Conservation (phyloP, 805 yeast species). For the Kuraishia ogatae region DNA sequence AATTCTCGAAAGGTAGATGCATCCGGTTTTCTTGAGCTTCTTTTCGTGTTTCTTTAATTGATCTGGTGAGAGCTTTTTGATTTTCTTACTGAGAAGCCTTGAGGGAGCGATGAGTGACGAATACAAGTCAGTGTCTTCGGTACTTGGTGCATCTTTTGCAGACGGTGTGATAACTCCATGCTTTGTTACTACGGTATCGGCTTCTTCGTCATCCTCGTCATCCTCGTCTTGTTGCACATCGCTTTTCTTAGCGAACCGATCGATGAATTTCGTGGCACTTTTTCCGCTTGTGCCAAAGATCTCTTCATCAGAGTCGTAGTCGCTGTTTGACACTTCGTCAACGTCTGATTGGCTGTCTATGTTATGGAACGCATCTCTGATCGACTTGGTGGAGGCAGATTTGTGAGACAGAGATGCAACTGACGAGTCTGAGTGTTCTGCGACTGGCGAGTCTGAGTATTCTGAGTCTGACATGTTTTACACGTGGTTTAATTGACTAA, state of each 20-base stretch:
- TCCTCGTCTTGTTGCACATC: neutral
- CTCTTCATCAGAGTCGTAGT: neutral
- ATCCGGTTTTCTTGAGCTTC: slow-evolving; percentile 69
- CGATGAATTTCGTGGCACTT: neutral
- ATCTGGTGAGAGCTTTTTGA: slow-evolving; percentile 48
- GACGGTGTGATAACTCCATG: neutral
- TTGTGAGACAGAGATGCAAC: neutral
- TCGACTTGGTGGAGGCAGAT: neutral
- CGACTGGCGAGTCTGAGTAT: neutral
- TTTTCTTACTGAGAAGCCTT: slow-evolving; percentile 28
- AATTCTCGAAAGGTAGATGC: slow-evolving; percentile 80
- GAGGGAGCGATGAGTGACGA: slow-evolving; percentile 18
- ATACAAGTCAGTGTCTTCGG: slow-evolving; percentile 5
- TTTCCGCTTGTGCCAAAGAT: neutral
- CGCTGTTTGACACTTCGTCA: neutral
- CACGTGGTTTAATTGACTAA: neutral
- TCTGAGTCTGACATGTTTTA: neutral
- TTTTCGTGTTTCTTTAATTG: slow-evolving; percentile 46
- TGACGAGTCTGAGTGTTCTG: neutral
- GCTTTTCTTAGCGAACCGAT: neutral
- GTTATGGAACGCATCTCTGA: neutral
- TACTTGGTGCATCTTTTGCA: neutral
- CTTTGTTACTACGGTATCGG: slow-evolving; percentile 4
- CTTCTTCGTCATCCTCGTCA: neutral
- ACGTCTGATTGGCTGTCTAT: neutral